Evolutionary conservation across 305 asterid species (phyloP).

Genomic region (Fraxinus latifolia): DNA sequence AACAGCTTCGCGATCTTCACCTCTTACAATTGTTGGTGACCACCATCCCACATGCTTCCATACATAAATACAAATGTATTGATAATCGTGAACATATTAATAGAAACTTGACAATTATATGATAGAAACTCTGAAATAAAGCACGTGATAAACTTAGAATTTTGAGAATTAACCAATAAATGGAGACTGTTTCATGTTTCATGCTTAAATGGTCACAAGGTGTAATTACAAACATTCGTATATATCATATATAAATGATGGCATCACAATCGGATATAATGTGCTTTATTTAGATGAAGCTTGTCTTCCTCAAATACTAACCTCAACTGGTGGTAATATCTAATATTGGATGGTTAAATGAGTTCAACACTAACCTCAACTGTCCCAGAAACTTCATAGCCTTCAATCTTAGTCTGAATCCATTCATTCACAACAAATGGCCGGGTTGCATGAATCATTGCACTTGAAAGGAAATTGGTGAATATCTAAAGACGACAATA

Average conservation of each 20-base stretch:
- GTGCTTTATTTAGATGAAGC: conserved; percentile 8
- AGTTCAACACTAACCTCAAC: conserved; percentile 70
- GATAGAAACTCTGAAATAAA: conserved; percentile 1
- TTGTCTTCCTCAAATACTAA: neutral
- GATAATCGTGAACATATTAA: neutral
- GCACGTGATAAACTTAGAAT: neutral
- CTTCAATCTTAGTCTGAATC: conserved; percentile 91
- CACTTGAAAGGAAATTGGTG: conserved; percentile 93
- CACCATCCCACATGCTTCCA: conserved; percentile 98
- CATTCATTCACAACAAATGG: conserved; percentile 89
- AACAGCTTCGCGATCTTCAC: conserved; percentile 97
- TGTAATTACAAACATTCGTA: neutral
- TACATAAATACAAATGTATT: conserved; percentile 24
- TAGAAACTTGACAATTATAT: neutral
- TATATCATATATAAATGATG: neutral
- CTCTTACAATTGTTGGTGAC: conserved; percentile 96
- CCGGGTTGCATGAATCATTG: conserved; percentile 86
- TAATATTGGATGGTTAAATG: conserved; percentile 14
- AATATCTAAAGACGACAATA: conserved; percentile 54
- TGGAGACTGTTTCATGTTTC: neutral
- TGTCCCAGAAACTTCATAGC: conserved; percentile 96
- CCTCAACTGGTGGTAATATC: conserved; percentile 13
- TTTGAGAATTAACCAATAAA: conserved; percentile 4
- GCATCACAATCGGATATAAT: conserved; percentile 2
- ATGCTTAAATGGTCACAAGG: neutral